phyloP scores from a whole-genome alignment of 176 grass and related monocot species.

The Calamus simplicifolius region DNA sequence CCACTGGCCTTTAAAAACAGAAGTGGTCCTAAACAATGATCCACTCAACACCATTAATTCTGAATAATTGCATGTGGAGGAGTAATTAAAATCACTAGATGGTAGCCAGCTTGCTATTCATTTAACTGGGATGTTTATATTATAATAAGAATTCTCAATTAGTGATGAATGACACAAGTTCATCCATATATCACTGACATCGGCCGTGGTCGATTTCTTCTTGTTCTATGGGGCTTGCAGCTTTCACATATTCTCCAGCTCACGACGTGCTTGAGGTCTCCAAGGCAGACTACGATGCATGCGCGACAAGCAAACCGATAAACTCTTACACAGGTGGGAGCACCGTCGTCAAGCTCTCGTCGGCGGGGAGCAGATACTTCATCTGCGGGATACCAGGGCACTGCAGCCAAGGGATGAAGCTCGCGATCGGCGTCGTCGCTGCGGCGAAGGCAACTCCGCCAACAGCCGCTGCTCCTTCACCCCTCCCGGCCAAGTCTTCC shows the following conservation, averaged over 20 bases:
- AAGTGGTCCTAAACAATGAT: too few relatives aligned
- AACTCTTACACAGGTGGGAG: conserved; percentile 31
- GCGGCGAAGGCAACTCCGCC: background rate
- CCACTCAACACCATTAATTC: too few relatives aligned
- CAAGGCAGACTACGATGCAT: conserved; percentile 31
- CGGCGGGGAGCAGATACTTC: conserved; percentile 55
- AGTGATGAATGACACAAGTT: too few relatives aligned
- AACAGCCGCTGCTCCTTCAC: background rate
- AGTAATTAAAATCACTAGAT: too few relatives aligned
- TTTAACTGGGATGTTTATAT: too few relatives aligned
- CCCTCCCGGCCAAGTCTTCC: background rate
- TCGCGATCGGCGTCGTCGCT: conserved; percentile 33
- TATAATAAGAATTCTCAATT: too few relatives aligned
- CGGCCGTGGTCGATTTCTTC: too few relatives aligned
- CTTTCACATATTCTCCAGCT: conserved; percentile 39
- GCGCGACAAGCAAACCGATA: conserved; percentile 21
- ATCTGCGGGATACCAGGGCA: conserved; percentile 66
- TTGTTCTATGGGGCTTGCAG: conserved; percentile 8
- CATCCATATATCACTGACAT: too few relatives aligned
- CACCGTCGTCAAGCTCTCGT: conserved; percentile 38
- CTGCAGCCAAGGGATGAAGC: conserved; percentile 63
- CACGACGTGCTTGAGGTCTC: conserved; percentile 71
- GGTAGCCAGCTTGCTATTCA: too few relatives aligned
- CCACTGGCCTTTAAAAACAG: too few relatives aligned
- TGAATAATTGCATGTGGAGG: too few relatives aligned